These are phyloP conservation scores for Chlorella sp. DNA, from an alignment of 139 green algal genomes.

Conservation along the genomic window DNA sequence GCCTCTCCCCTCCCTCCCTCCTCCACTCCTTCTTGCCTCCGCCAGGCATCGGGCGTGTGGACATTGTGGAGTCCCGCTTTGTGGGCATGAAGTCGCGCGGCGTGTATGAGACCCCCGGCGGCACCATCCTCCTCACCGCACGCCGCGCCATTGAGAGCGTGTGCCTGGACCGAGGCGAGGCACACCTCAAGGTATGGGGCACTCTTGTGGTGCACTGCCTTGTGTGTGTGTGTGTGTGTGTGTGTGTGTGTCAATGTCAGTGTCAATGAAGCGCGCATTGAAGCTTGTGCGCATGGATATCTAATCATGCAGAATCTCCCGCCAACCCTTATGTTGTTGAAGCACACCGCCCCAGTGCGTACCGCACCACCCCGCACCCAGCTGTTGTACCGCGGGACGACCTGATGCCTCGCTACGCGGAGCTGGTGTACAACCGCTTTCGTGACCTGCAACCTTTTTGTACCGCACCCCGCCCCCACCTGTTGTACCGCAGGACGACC, in stretches of 20 bases:
- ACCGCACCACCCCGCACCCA: background rate
- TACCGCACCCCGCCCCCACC: background rate
- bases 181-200: conserved; percentile 85
- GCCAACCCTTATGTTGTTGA: background rate
- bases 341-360: too few species aligned
- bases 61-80: conserved; percentile 99
- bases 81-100: conserved; percentile 95
- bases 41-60: conserved; percentile 84
- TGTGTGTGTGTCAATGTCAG: background rate
- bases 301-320: too few species aligned
- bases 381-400: conserved; percentile 64
- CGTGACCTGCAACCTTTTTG: background rate
- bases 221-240: background rate
- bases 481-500: conserved; percentile 64
- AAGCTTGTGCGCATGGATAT: too few species aligned
- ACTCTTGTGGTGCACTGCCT: too few species aligned
- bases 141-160: conserved; percentile 92
- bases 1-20: background rate
- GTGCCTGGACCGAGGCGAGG: conserved; percentile 89
- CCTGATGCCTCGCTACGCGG: conserved; percentile 84
- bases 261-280: too few species aligned
- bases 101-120: conserved; percentile 99
- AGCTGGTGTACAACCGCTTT: conserved; percentile 91
- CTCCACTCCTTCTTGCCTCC: too few species aligned
- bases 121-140: conserved; percentile 92